Conservation (phyloP, 2,329 filamentous ascomycete species). For the Dryadomyces quercus-mongolicae region DNA sequence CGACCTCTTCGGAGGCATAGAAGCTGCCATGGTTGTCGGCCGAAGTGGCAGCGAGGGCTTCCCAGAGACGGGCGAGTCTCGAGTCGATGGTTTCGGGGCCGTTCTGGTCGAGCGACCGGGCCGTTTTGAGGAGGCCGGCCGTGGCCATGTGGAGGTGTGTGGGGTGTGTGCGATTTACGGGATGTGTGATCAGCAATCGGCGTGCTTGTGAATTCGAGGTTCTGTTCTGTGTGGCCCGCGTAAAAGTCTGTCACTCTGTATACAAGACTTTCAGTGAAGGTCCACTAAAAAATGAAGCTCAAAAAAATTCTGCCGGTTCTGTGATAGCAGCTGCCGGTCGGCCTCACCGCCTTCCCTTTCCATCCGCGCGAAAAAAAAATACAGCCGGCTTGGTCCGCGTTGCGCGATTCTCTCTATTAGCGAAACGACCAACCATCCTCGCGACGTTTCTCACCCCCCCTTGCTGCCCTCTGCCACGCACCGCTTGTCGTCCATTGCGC, state of each 20-base stretch:
- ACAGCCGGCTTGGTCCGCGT: slow-evolving; percentile 12
- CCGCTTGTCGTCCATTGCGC: background rate
- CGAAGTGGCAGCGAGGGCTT: slow-evolving; percentile 26
- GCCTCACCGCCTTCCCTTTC: slow-evolving; percentile 29
- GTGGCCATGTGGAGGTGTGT: slow-evolving; percentile 6
- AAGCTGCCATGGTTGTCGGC: slow-evolving; percentile 26
- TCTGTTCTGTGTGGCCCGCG: too few species aligned
- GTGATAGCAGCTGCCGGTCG: background rate
- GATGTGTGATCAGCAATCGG: too few species aligned
- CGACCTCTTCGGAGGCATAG: slow-evolving; percentile 42
- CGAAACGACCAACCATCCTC: background rate
- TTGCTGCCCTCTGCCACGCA: background rate
- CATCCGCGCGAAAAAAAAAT: slow-evolving; percentile 3
- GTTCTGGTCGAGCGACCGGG: slow-evolving; percentile 42
- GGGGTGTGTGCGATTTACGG: background rate
- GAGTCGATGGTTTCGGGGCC: slow-evolving; percentile 29
- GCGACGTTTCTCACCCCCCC: background rate
- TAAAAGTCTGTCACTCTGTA: too few species aligned
- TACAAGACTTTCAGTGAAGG: too few species aligned
- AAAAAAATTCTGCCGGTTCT: slow-evolving; percentile 28
- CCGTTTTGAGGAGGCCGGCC: slow-evolving; percentile 33
- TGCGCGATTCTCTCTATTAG: background rate
- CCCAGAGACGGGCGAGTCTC: slow-evolving; percentile 38
- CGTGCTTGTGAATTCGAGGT: too few species aligned
- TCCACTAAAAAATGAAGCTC: background rate